Evolutionary conservation across 2,329 filamentous ascomycete genomes (phyloP), one percentile per base, ranked within the genome.

Genomic region (Thelonectria rubi): DNA sequence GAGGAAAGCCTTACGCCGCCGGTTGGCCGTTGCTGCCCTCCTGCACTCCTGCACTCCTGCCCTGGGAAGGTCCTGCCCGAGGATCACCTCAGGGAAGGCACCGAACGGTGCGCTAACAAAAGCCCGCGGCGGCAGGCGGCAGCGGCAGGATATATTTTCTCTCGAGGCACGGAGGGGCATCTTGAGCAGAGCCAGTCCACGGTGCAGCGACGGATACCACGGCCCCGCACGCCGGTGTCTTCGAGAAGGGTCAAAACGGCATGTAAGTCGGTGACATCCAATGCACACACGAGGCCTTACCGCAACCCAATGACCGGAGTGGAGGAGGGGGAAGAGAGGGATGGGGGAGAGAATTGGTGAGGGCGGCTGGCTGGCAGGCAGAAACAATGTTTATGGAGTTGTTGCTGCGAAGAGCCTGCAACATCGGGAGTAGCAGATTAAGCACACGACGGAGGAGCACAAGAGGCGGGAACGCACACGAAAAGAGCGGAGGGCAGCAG

Each of bases 261-360:
- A 57, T 57, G 54, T 57, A 57, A 50, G 54, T 50, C 54, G 48
- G 54, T 48, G 54, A 57, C 54, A 42, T 39, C 45, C 37, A 20
- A 57, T 56, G 54, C 45, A 50, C 54, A 50, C 34, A 51, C 20
- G 46, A 50, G 54, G 54, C 39, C 39, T 47, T 47, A 57, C 54
- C 49, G 54, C 47, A 21, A 47, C 46, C 46, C 34, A 11, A 43
- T 34, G 26, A 34, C 40, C 26, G 39, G 20, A 39, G 34, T 56
- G 48, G 51, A 46, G 45, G 21, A 55, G 32, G 43, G 12, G 48
- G 46, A 24, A 43, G 14, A 30, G 20, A 42, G 50, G 48, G 42
- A 7, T 8, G 58, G 48, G 47, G 51, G 50, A 51, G 49, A 51
- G 50, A 51, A 51, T 24, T 7, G 24, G 7, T 24, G 4, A 7